Percentiles rank a stretch among this genome's conserved stretches.
These are phyloP conservation scores for Globisporangium spiculum DNA, from an alignment of 352 stramenopile species.

Conservation along the genomic window DNA sequence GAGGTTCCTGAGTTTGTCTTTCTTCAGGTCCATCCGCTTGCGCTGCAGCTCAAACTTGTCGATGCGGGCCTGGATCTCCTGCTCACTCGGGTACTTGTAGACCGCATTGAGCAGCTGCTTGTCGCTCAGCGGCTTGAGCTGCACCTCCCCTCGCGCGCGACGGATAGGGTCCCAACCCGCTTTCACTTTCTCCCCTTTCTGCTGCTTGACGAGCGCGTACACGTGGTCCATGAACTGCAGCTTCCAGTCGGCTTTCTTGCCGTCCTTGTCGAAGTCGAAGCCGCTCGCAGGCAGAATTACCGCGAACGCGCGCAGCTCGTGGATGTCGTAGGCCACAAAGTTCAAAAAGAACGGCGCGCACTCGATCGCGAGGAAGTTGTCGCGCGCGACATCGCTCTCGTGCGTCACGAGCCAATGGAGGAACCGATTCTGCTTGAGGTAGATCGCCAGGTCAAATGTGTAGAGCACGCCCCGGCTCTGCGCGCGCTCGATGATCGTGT, in stretches of 20 bases:
- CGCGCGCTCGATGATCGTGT: conserved; percentile 47
- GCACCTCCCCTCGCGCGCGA: conserved; percentile 38
- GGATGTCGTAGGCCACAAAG: conserved; percentile 60
- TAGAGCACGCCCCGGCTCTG: conserved; percentile 36
- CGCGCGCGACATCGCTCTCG: conserved; percentile 56
- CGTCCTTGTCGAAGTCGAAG: conserved; percentile 80
- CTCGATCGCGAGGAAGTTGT: conserved; percentile 72
- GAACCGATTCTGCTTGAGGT: conserved; percentile 78
- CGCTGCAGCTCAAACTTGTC: conserved; percentile 62
- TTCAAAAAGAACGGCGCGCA: conserved; percentile 63
- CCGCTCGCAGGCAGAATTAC: conserved; percentile 38
- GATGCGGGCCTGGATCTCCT: conserved; percentile 51
- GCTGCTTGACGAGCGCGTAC: conserved; percentile 45
- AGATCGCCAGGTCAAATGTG: conserved; percentile 69
- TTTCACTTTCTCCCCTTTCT: conserved; percentile 55
- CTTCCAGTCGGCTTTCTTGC: conserved; percentile 60
- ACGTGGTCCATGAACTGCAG: conserved; percentile 66
- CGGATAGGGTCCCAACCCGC: conserved; percentile 59
- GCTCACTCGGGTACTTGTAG: conserved; percentile 66
- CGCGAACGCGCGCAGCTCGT: conserved; percentile 56
- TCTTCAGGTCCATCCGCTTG: conserved; percentile 43
- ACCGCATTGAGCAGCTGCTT: conserved; percentile 64
- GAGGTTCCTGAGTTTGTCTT: conserved; percentile 32
- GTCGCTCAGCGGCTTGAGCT: conserved; percentile 52
- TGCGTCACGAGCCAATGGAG: conserved; percentile 80